These are phyloP conservation scores for Reticulascus tulasneorum DNA, from an alignment of 2,329 filamentous ascomycete genomes.

Conservation along the genomic window DNA sequence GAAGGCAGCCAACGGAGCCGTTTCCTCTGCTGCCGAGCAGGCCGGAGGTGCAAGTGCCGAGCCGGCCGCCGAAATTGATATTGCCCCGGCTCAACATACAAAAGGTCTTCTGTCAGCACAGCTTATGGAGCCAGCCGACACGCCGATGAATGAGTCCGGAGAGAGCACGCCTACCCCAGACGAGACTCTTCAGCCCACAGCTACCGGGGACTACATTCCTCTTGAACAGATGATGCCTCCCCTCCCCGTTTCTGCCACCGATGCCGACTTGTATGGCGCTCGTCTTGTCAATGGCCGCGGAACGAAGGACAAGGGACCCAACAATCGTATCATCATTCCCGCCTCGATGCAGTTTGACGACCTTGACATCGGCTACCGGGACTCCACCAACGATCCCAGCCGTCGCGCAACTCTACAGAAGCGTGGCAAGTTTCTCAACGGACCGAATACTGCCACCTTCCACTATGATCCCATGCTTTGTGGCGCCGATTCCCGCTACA, in stretches of 20 bases:
- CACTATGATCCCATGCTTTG: conserved; percentile 52
- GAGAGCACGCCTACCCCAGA: conserved; percentile 17
- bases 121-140: conserved; percentile 13
- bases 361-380: conserved; percentile 56
- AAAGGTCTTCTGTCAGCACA: conserved; percentile 29
- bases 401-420: conserved; percentile 49
- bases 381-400: conserved; percentile 52
- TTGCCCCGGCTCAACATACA: conserved; percentile 16
- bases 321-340: conserved; percentile 53
- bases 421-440: conserved; percentile 50
- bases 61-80: conserved; percentile 1
- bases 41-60: conserved; percentile 18
- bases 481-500: conserved; percentile 48
- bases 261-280: conserved; percentile 50
- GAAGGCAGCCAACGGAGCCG: conserved; percentile 37
- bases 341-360: conserved; percentile 43
- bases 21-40: too few species aligned
- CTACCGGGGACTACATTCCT: conserved; percentile 20
- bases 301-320: conserved; percentile 33
- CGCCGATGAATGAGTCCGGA: conserved; percentile 26
- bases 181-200: conserved; percentile 15
- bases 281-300: conserved; percentile 40
- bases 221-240: conserved; percentile 18
- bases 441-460: conserved; percentile 49
- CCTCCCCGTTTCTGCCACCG: conserved; percentile 27